Percentiles rank a stretch among this genome's conserved stretches.
Evolutionary conservation across 2,329 filamentous ascomycete genomes (phyloP).

Genomic region (Macrophomina pseudophaseolina): DNA sequence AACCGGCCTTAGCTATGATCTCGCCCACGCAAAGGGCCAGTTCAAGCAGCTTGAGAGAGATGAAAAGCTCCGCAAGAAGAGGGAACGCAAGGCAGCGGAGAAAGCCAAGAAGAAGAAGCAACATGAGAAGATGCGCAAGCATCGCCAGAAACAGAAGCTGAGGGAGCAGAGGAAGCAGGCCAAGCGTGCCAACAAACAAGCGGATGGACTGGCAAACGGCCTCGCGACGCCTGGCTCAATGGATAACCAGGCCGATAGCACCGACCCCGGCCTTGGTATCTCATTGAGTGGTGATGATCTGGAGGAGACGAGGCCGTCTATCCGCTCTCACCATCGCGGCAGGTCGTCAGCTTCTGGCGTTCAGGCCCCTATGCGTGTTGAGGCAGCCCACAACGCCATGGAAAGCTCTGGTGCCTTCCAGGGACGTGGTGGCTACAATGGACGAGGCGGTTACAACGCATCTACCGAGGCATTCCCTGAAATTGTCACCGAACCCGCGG

Average conservation of each 20-base stretch:
- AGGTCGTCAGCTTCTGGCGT: slow-evolving; percentile 21
- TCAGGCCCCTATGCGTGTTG: slow-evolving; percentile 16
- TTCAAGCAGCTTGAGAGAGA: slow-evolving; percentile 55
- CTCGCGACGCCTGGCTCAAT: slow-evolving; percentile 27
- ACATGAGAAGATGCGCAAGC: slow-evolving; percentile 40
- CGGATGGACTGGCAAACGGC: slow-evolving; percentile 27
- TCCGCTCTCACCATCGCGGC: slow-evolving; percentile 21
- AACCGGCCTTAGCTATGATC: slow-evolving; percentile 71
- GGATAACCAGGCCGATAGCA: slow-evolving; percentile 4
- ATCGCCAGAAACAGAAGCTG: slow-evolving; percentile 45
- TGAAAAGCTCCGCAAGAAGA: slow-evolving; percentile 45
- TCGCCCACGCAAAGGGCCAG: slow-evolving; percentile 69
- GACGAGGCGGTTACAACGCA: slow-evolving; percentile 39
- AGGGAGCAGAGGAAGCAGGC: slow-evolving; percentile 45
- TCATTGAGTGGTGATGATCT: slow-evolving; percentile 18
- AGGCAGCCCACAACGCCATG: slow-evolving; percentile 27
- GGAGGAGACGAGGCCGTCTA: slow-evolving; percentile 14
- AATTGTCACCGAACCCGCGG: slow-evolving; percentile 9
- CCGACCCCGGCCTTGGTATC: slow-evolving; percentile 21
- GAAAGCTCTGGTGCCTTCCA: slow-evolving; percentile 36
- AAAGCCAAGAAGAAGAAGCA: slow-evolving; percentile 45
- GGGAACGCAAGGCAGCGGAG: slow-evolving; percentile 43
- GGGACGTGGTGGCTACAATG: slow-evolving; percentile 43
- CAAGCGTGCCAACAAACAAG: slow-evolving; percentile 31
- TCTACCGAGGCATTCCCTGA: slow-evolving; percentile 31